These are phyloP conservation scores for Neurospora sp. DNA, from an alignment of 495 filamentous ascomycete species.

Conservation along the genomic window DNA sequence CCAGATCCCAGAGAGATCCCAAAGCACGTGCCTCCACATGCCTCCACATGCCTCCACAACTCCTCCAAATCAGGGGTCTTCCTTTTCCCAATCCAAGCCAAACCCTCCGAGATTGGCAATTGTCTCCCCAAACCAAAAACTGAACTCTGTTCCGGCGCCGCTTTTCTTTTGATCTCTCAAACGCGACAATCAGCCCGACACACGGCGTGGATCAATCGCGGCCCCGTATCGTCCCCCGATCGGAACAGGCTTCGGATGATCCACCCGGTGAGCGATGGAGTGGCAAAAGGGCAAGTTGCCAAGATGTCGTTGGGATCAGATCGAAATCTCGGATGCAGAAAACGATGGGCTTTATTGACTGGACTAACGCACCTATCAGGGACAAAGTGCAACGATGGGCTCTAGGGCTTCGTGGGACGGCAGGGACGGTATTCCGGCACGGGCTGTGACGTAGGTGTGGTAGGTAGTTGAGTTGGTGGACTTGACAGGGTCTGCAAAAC, in stretches of 20 bases:
- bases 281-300: too few relatives aligned
- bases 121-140: background rate
- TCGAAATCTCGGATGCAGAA: background rate
- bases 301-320: background rate
- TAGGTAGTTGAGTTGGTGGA: too few relatives aligned
- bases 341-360: background rate
- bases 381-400: background rate
- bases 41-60: background rate
- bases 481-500: too few relatives aligned
- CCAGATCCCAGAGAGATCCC: background rate
- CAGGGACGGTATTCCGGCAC: background rate
- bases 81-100: background rate
- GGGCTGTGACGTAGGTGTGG: background rate
- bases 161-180: background rate
- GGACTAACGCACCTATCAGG: background rate
- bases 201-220: background rate
- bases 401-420: background rate
- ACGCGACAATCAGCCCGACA: background rate
- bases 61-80: background rate
- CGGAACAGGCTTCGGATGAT: background rate
- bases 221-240: background rate
- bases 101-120: background rate
- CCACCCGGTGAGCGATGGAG: background rate
- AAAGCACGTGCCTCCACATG: background rate
- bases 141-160: background rate